These are phyloP conservation scores for Thecaphora thlaspeos DNA, from an alignment of 1,284 basidiomycete genomes.

Conservation along the genomic window DNA sequence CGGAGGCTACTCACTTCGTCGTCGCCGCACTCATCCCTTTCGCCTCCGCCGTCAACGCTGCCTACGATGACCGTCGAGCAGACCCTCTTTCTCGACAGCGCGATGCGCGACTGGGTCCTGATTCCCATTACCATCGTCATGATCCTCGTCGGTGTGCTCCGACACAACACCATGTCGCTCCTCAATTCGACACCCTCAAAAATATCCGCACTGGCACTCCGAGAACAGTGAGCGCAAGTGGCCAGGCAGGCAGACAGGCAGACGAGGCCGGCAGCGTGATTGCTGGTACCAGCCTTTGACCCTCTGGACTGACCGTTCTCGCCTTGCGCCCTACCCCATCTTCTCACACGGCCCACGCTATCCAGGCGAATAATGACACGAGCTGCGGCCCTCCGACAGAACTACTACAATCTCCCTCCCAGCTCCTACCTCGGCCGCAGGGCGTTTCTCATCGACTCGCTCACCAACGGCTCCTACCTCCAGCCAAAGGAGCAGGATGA, in stretches of 20 bases:
- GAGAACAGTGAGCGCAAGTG: constrained; percentile 93
- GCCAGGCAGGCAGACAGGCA: too few relatives aligned
- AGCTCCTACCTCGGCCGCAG: constrained; percentile 39
- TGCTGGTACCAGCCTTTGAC: not conserved
- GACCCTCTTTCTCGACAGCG: constrained; percentile 43
- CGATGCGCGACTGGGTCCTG: constrained; percentile 67
- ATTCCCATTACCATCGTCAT: constrained; percentile 97
- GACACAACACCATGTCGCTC: constrained; percentile 87
- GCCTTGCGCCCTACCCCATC: not conserved
- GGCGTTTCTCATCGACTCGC: constrained; percentile 37
- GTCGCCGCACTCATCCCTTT: not conserved
- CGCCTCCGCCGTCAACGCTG: too few relatives aligned
- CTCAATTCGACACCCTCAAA: constrained; percentile 84
- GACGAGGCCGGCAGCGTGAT: too few relatives aligned
- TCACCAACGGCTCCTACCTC: constrained; percentile 48
- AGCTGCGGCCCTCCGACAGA: constrained; percentile 36
- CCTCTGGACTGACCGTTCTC: not conserved
- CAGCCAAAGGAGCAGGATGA: constrained; percentile 36
- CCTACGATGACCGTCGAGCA: constrained; percentile 31
- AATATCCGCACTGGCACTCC: constrained; percentile 71
- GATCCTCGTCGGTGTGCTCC: constrained; percentile 89
- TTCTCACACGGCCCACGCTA: not conserved
- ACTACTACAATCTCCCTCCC: constrained; percentile 46
- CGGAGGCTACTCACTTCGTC: too few relatives aligned
- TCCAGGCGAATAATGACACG: constrained; percentile 47